These are phyloP conservation scores for Furcasterigmium sp. DNA, from an alignment of 2,329 filamentous ascomycete species.

Conservation along the genomic window DNA sequence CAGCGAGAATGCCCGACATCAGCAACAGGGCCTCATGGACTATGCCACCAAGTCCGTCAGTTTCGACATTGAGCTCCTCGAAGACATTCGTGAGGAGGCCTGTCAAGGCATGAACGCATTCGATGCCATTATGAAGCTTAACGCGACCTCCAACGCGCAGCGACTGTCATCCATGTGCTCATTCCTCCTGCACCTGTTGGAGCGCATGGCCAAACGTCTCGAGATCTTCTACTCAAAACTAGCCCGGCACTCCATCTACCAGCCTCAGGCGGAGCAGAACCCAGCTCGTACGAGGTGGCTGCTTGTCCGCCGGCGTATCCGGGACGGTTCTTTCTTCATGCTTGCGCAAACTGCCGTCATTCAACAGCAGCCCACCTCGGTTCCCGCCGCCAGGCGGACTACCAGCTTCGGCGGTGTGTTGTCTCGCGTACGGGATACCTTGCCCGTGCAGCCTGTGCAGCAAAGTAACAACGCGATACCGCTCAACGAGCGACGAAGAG, in stretches of 20 bases:
- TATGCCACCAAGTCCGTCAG: slow-evolving; percentile 44
- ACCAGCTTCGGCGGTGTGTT: slow-evolving; percentile 41
- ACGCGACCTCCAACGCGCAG: slow-evolving; percentile 28
- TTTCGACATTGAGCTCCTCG: slow-evolving; percentile 47
- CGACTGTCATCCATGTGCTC: slow-evolving; percentile 33
- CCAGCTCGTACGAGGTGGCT: slow-evolving; percentile 48
- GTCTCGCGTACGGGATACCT: slow-evolving; percentile 31
- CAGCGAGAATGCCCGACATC: slow-evolving; percentile 39
- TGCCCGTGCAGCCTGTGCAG: slow-evolving; percentile 6
- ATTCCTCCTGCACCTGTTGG: slow-evolving; percentile 45
- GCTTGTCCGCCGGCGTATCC: slow-evolving; percentile 39
- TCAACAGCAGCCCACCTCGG: slow-evolving; percentile 17
- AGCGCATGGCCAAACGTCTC: slow-evolving; percentile 46
- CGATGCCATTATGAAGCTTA: slow-evolving; percentile 36
- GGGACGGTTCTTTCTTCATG: slow-evolving; percentile 47
- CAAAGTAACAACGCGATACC: neutral
- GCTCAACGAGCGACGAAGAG: slow-evolving; percentile 26
- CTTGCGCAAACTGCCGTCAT: slow-evolving; percentile 32
- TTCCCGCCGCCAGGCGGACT: slow-evolving; percentile 21
- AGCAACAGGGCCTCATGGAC: slow-evolving; percentile 44
- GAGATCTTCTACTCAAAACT: slow-evolving; percentile 48
- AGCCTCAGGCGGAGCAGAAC: slow-evolving; percentile 45
- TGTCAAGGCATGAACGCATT: slow-evolving; percentile 52
- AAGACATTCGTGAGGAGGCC: slow-evolving; percentile 46
- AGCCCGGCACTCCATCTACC: slow-evolving; percentile 42